Conservation (phyloP, 192 early-diverging fungal genomes). For the Podila clonocystis region DNA sequence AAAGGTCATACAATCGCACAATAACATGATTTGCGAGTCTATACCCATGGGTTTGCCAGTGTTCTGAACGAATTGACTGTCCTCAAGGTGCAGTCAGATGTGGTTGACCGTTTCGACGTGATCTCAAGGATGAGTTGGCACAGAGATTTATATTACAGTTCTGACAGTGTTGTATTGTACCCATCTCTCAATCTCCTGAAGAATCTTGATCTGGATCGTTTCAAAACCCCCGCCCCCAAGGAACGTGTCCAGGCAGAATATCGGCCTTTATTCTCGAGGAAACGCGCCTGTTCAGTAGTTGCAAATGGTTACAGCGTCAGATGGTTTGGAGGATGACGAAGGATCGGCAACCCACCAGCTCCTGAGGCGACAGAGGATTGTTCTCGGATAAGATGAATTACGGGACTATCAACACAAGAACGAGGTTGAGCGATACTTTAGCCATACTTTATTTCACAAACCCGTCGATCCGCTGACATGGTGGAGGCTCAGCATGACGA, state of each 20-base stretch:
- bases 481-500: conserved; percentile 15
- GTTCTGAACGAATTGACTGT: neutral
- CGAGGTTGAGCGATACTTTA: conserved; percentile 8
- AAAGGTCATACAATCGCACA: too few relatives aligned
- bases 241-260: neutral
- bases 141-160: neutral
- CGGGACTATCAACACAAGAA: neutral
- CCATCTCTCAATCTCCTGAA: conserved; percentile 2
- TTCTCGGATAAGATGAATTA: neutral
- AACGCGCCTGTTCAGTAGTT: neutral
- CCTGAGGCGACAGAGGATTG: neutral
- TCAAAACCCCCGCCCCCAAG: neutral
- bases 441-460: neutral
- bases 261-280: too few relatives aligned
- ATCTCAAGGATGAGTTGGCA: neutral
- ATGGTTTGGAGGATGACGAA: neutral
- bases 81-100: neutral
- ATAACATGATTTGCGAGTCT: too few relatives aligned
- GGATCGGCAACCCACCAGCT: neutral
- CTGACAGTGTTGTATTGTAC: neutral
- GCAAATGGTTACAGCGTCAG: neutral
- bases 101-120: neutral
- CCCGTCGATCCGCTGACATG: conserved; percentile 3
- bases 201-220: neutral
- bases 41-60: conserved; percentile 4